phyloP scores from a whole-genome alignment of 164 flowering plant genomes.

The Dillenia suffruticosa region DNA sequence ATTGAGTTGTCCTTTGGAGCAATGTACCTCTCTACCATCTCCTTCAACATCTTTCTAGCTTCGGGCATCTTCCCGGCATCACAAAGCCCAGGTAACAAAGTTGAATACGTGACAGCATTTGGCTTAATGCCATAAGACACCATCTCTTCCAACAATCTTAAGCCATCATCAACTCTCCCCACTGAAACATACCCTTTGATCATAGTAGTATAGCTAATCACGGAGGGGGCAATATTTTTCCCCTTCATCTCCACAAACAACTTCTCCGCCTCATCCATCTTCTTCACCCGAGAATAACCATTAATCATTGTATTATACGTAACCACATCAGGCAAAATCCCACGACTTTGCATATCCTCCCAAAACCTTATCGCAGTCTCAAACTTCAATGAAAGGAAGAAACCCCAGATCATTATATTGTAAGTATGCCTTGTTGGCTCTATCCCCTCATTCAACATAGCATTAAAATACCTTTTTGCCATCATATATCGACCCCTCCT shows the following conservation, averaged over 20 bases:
- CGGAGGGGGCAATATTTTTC: conserved; percentile 53
- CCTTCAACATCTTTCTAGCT: conserved; percentile 47
- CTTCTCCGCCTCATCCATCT: conserved; percentile 76
- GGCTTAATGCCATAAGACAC: conserved; percentile 54
- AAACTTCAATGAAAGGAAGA: conserved; percentile 59
- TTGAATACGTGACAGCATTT: conserved; percentile 59
- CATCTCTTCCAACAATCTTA: conserved; percentile 78
- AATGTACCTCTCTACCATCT: conserved; percentile 62
- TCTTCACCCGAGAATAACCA: conserved; percentile 61
- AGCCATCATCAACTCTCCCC: conserved; percentile 64
- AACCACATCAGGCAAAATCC: conserved; percentile 59
- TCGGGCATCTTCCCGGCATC: conserved; percentile 72
- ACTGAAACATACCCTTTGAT: conserved; percentile 77
- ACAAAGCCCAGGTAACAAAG: conserved; percentile 83
- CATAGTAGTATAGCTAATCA: conserved; percentile 80
- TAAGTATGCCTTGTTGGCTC: conserved; percentile 71
- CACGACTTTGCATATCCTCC: conserved; percentile 74
- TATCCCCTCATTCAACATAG: conserved; percentile 76
- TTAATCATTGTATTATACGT: conserved; percentile 77
- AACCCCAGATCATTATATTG: conserved; percentile 85
- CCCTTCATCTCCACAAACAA: conserved; percentile 76
- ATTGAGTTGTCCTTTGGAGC: conserved; percentile 71
- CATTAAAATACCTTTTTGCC: conserved; percentile 85
- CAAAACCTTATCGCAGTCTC: conserved; percentile 73
- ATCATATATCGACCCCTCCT: conserved; percentile 77